Evolutionary conservation across 768 basidiomycete genomes (phyloP).

Genomic region (Tricholoma saponaceum): DNA sequence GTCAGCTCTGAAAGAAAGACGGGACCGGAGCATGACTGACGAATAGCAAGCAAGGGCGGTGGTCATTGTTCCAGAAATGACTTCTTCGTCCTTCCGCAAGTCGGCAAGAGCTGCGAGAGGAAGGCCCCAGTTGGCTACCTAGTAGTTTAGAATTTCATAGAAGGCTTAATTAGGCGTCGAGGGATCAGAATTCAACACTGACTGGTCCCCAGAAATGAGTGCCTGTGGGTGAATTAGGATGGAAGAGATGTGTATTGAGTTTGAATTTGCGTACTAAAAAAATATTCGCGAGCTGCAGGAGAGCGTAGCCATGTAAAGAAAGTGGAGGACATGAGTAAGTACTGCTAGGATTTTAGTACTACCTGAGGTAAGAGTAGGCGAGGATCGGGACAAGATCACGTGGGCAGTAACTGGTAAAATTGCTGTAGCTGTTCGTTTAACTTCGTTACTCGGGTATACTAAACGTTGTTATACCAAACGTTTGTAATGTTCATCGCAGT

Average conservation of each 20-base stretch:
- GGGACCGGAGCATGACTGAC: slow-evolving; percentile 48
- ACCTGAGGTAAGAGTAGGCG: too few species aligned
- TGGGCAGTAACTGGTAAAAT: neutral
- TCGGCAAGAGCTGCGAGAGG: slow-evolving; percentile 92
- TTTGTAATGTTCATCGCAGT: too few species aligned
- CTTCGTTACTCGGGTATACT: too few species aligned
- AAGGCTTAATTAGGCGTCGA: slow-evolving; percentile 1
- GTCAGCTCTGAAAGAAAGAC: slow-evolving; percentile 7
- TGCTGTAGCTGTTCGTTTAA: too few species aligned
- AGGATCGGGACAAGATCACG: slow-evolving; percentile 14
- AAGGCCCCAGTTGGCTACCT: slow-evolving; percentile 99
- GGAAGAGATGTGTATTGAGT: neutral
- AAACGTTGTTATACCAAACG: too few species aligned
- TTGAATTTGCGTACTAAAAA: slow-evolving; percentile 70
- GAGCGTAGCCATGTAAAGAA: slow-evolving; percentile 90
- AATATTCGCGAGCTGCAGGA: slow-evolving; percentile 89
- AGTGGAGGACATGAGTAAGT: slow-evolving; percentile 64
- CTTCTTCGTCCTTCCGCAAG: slow-evolving; percentile 89
- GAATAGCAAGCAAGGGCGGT: slow-evolving; percentile 87
- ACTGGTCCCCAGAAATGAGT: slow-evolving; percentile 99
- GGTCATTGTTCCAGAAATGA: slow-evolving; percentile 97
- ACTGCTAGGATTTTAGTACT: too few species aligned
- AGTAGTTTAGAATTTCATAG: slow-evolving; percentile 7
- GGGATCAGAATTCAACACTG: slow-evolving; percentile 29
- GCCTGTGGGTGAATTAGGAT: slow-evolving; percentile 41